Conservation (phyloP, 495 filamentous ascomycete genomes). For the Hypoxylon fragiforme region DNA sequence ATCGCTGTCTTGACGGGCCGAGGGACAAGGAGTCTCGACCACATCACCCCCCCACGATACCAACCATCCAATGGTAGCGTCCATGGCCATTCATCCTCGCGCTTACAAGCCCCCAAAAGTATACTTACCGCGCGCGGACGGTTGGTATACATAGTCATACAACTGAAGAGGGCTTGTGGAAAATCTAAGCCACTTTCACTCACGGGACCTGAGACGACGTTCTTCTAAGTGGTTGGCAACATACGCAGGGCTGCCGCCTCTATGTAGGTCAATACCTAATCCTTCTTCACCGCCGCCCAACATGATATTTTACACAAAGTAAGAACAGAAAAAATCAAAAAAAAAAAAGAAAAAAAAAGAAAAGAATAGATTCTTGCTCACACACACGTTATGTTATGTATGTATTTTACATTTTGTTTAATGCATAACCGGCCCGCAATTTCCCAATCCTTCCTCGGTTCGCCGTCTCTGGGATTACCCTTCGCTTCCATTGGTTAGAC, state of each 20-base stretch:
- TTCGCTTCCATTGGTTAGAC: constrained; percentile 13
- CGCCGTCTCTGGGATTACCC: constrained; percentile 8
- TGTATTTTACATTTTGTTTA: no score
- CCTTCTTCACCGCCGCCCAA: constrained; percentile 18
- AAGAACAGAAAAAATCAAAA: no score
- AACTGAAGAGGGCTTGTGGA: background rate
- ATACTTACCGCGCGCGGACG: constrained; percentile 15
- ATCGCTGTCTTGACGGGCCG: constrained; percentile 19
- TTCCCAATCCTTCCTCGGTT: constrained; percentile 25
- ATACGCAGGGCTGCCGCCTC: constrained; percentile 1
- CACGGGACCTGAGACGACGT: constrained; percentile 5
- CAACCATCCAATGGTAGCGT: constrained; percentile 15
- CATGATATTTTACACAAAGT: constrained; percentile 19
- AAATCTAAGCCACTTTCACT: constrained; percentile 14
- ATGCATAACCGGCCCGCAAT: constrained; percentile 26
- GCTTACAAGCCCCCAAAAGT: constrained; percentile 18
- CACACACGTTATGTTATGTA: no score
- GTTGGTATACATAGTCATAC: constrained; percentile 1
- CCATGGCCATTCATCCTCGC: constrained; percentile 10
- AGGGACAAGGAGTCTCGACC: constrained; percentile 27
- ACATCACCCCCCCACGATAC: constrained; percentile 21
- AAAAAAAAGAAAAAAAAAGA: no score
- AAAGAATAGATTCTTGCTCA: no score
- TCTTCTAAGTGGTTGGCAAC: constrained; percentile 16
- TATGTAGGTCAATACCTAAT: background rate